phyloP scores from a whole-genome alignment of 257 asterid genomes.

The Nicotiana knightiana region DNA sequence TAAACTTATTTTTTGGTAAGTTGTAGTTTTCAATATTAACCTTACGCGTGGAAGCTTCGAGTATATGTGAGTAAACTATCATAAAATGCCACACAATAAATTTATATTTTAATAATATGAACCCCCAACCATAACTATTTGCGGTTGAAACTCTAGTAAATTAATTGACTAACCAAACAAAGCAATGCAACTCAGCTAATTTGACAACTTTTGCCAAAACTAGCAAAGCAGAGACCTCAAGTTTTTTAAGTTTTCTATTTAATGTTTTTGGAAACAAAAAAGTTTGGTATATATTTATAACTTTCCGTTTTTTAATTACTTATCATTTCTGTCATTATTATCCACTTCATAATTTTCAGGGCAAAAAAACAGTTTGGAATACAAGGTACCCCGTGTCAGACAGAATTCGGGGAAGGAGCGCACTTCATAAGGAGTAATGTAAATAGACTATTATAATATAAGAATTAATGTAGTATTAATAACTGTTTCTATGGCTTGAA shows the following conservation, averaged over 20 bases:
- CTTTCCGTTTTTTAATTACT: neutral
- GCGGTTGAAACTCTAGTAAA: neutral
- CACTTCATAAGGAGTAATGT: too few relatives aligned
- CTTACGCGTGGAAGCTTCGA: neutral
- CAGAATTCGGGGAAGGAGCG: too few relatives aligned
- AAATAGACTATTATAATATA: too few relatives aligned
- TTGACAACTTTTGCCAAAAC: constrained; percentile 1
- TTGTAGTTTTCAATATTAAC: neutral
- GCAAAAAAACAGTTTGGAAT: too few relatives aligned
- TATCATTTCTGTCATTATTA: neutral
- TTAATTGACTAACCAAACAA: neutral
- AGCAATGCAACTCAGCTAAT: neutral
- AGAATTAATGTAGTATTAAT: too few relatives aligned
- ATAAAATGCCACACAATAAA: neutral
- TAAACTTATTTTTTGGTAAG: neutral
- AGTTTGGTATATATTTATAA: neutral
- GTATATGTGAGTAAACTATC: neutral
- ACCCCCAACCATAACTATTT: neutral
- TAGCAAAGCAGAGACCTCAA: neutral
- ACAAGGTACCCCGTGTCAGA: too few relatives aligned
- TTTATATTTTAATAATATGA: neutral
- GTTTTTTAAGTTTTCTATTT: neutral
- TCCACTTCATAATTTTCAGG: neutral
- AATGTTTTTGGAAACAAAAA: neutral
- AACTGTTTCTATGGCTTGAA: too few relatives aligned